Evolutionary conservation across 306 rosid genomes (phyloP), one percentile per base, ranked within the genome.

Genomic region (Corylus avellana): DNA sequence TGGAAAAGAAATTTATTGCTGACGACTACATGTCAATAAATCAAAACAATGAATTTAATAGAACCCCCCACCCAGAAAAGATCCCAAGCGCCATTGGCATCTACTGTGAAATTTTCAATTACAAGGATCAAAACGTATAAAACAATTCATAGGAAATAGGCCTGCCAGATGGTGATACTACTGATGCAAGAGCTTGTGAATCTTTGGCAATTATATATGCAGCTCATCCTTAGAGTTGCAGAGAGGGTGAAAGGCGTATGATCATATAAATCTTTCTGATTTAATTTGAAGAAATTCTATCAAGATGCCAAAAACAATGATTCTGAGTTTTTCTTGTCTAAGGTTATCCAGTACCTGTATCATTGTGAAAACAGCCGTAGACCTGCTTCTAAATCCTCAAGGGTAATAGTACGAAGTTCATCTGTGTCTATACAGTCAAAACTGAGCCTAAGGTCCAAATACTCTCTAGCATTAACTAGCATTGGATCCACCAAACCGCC

Each of bases 341-440:
- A 39, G 44, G 22, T 39, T 48, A 47, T 57, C 62, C 50, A 64
- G 44, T 50, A 71, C 29, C 62, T 8, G 18, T 49, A 58, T 81
- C 70, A 91, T 70, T 87, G 87, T 48, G 93, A 78, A 57, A 95
- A 76, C 75, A 83, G 62, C 80, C 63, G 58, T 61, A 96, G 88
- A 17, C 94, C 99, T 18, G 89, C 92, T 85, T 85, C 93, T 82
- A 93, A 84, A 87, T 96, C 99, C 83, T 83, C 92, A 69, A 91
- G 16, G 73, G 91, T 93, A 77, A 96, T 88, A 35, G 96, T 93
- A 79, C 84, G 78, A 77, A 96, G 93, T 86, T 93, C 93, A 62
- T 93, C 96, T 13, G 96, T 89, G 82, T 91, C 94, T 84, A 86
- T 76, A 83, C 99, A 93, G 48, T 93, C 98, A 81, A 91, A 96